These are phyloP conservation scores for Hygrocybe coccinea DNA, from an alignment of 768 basidiomycete genomes.

Conservation along the genomic window DNA sequence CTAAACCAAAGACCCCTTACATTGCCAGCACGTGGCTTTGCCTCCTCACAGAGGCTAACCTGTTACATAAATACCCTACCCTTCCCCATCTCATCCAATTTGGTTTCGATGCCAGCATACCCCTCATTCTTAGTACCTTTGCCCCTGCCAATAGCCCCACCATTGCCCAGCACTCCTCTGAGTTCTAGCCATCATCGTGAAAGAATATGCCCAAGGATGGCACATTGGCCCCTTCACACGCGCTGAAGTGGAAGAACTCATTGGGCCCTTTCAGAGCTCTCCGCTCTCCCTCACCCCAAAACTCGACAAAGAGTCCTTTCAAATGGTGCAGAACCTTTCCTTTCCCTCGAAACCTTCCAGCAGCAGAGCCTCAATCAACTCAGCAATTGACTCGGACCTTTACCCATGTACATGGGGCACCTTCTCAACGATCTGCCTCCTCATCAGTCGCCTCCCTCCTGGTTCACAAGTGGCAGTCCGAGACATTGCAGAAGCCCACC, in stretches of 20 bases:
- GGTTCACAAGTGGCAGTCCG: constrained; percentile 25
- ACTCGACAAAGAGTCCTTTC: constrained; percentile 6
- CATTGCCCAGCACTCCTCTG: neutral
- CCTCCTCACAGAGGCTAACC: constrained; percentile 13
- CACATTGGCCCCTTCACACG: constrained; percentile 12
- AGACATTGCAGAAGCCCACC: constrained; percentile 32
- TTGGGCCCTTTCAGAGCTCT: constrained; percentile 17
- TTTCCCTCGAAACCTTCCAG: constrained; percentile 5
- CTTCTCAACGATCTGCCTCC: constrained; percentile 17
- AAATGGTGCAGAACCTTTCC: constrained; percentile 17
- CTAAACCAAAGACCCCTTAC: constrained; percentile 29
- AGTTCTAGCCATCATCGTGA: neutral
- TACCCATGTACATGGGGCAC: constrained; percentile 32
- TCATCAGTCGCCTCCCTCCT: constrained; percentile 24
- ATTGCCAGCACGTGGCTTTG: constrained; percentile 25
- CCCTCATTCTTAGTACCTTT: constrained; percentile 20
- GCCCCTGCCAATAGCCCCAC: constrained; percentile 32
- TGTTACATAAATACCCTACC: constrained; percentile 22
- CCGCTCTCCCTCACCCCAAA: constrained; percentile 16
- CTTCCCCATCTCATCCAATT: constrained; percentile 19
- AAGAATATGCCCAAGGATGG: neutral
- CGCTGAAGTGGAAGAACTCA: neutral
- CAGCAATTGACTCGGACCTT: constrained; percentile 7
- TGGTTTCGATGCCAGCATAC: constrained; percentile 36
- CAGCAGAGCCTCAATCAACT: constrained; percentile 24